Conservation (phyloP, 768 basidiomycete species). For the Kwoniella bestiolae region DNA sequence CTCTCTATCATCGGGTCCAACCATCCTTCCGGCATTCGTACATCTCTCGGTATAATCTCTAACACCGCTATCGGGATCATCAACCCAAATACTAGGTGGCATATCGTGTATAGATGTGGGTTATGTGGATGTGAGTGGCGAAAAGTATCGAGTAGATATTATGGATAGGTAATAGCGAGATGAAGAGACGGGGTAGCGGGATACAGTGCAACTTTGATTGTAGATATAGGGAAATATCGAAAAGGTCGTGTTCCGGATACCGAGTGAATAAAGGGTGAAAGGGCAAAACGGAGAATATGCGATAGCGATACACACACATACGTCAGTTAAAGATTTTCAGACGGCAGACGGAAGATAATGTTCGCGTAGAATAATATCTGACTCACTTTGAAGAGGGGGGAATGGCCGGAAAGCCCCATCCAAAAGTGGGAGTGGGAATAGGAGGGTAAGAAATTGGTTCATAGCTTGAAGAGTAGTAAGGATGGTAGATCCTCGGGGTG, state of each 20-base stretch:
- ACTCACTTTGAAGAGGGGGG: constrained; percentile 22
- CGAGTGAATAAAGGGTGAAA: not conserved
- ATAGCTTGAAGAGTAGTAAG: too few species aligned
- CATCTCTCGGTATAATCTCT: constrained; percentile 42
- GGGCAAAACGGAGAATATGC: constrained; percentile 2
- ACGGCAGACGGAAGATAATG: not conserved
- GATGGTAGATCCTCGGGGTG: not conserved
- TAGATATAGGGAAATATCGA: not conserved
- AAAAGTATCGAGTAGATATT: constrained; percentile 1
- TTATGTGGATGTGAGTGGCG: not conserved
- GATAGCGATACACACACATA: constrained; percentile 13
- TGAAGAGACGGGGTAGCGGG: not conserved
- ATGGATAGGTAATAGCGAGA: not conserved
- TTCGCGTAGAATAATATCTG: not conserved
- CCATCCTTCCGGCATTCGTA: constrained; percentile 32
- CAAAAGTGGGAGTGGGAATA: not conserved
- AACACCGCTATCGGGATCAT: constrained; percentile 33
- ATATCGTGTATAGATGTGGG: not conserved
- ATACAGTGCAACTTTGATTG: not conserved
- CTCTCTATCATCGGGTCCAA: constrained; percentile 27
- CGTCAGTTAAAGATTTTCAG: not conserved
- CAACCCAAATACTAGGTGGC: constrained; percentile 30
- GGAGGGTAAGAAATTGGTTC: too few species aligned
- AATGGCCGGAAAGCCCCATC: constrained; percentile 24
- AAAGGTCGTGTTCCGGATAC: constrained; percentile 13